phyloP scores from a whole-genome alignment of 78 protist species.

The Tieghemostelium lacteum region DNA sequence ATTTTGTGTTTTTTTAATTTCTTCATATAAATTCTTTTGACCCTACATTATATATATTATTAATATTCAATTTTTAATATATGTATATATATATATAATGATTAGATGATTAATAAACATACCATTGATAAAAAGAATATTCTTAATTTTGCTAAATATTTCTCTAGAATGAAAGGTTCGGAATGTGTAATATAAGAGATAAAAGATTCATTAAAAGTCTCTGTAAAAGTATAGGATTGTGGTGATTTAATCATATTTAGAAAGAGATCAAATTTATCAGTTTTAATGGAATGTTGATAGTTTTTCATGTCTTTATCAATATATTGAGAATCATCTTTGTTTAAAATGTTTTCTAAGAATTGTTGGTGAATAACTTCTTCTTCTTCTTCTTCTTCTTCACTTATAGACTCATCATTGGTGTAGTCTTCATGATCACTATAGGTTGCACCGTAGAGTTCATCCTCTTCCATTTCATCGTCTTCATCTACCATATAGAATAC shows the following conservation, averaged over 20 bases:
- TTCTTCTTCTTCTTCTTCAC: neutral
- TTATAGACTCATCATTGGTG: no score
- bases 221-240: neutral
- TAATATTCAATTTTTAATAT: neutral
- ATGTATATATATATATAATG: neutral
- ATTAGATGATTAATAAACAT: neutral
- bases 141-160: neutral
- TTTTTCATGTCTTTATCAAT: neutral
- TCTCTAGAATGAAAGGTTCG: neutral
- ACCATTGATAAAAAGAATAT: neutral
- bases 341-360: neutral
- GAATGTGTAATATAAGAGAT: neutral
- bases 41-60: neutral
- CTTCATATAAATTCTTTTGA: neutral
- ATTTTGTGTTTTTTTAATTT: conserved; percentile 3
- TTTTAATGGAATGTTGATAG: neutral
- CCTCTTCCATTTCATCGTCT: neutral
- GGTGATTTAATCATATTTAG: neutral
- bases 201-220: neutral
- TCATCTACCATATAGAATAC: neutral
- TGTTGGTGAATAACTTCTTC: no score
- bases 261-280: neutral
- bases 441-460: neutral
- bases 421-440: neutral
- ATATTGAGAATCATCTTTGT: neutral